Evolutionary conservation across 2,329 filamentous ascomycete species (phyloP), one percentile per base, ranked within the genome.

Genomic region (Colletotrichum theobromicola): DNA sequence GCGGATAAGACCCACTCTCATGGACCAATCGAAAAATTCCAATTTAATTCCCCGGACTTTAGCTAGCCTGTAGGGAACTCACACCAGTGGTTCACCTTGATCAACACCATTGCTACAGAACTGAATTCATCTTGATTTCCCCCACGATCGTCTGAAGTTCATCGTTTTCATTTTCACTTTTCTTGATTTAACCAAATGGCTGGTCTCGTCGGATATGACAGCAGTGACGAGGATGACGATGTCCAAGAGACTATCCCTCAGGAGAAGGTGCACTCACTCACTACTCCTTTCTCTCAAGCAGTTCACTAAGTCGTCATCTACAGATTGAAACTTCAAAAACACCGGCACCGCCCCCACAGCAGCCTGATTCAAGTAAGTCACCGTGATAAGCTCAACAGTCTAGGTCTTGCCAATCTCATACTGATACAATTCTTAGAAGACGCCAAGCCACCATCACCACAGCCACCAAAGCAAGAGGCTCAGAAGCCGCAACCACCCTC

Each of bases 201-300:
- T 58, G 87, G 84, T 2, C 84, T 90, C 15, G 88, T 90, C 9
- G 83, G 79, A 37, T 90, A 90, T 75, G 87, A 84, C 16, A 90
- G 88, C 77, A 90, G 88, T 70, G 87, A 89, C 57, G 88, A 89
- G 2, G 88, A 88, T 7, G 85, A 86, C 4, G 85, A 85, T 4
- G 72, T 72, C 26, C 60, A 67, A 66, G 67, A 76, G 15, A 32
- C 46, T 30, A 18, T 70, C 2, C 61, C 35, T n/a, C 42, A 50
- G 42, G 28, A 72, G 35, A 74, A 67, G 68, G 68, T 74, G 28
- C 28, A 24, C 30, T 55, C 37, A 37, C 13, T 30, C 35, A 50
- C 24, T 32, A 63, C 28, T 26, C 12, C 57, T 53, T 30, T 70
- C 24, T 60, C 34, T 21, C 12, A 28, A 15, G 16, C 46, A 16